Evolutionary conservation across 2,329 filamentous ascomycete genomes (phyloP).

Genomic region (Colletotrichum agaves): DNA sequence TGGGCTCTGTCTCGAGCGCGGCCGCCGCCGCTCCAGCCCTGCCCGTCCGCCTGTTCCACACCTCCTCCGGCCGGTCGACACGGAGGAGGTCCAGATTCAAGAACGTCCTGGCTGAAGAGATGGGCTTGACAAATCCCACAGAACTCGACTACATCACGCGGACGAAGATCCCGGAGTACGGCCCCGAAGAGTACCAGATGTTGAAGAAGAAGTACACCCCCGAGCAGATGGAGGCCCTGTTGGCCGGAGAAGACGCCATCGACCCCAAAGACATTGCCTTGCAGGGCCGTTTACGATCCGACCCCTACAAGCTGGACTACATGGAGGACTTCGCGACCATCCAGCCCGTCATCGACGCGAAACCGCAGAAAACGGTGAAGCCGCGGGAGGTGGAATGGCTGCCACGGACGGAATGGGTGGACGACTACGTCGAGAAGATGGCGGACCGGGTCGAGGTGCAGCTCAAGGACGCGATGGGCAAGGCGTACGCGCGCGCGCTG

Average conservation of each 20-base stretch:
- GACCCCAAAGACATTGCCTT: conserved; percentile 77
- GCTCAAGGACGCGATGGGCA: conserved; percentile 54
- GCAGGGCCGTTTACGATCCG: conserved; percentile 77
- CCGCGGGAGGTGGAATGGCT: conserved; percentile 68
- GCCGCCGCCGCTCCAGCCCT: conserved; percentile 37
- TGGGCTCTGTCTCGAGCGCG: conserved; percentile 48
- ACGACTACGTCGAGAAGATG: conserved; percentile 66
- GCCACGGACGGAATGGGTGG: conserved; percentile 68
- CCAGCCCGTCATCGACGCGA: conserved; percentile 81
- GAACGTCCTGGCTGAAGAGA: conserved; percentile 62
- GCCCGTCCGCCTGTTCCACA: conserved; percentile 61
- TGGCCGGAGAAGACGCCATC: conserved; percentile 82
- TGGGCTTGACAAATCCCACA: conserved; percentile 58
- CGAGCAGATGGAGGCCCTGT: conserved; percentile 83
- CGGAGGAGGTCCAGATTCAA: conserved; percentile 61
- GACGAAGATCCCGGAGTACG: conserved; percentile 67
- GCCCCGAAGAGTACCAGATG: conserved; percentile 69
- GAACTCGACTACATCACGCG: too few species aligned
- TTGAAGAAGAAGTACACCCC: conserved; percentile 78
- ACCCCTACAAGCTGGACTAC: conserved; percentile 79
- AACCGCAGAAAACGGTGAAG: conserved; percentile 60
- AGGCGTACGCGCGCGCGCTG: conserved; percentile 55
- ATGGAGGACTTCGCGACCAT: conserved; percentile 85
- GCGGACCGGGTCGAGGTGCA: conserved; percentile 54
- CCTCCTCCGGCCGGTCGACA: conserved; percentile 55